Evolutionary conservation across 2,329 filamentous ascomycete genomes (phyloP).

Genomic region (Juglanconis sp.): DNA sequence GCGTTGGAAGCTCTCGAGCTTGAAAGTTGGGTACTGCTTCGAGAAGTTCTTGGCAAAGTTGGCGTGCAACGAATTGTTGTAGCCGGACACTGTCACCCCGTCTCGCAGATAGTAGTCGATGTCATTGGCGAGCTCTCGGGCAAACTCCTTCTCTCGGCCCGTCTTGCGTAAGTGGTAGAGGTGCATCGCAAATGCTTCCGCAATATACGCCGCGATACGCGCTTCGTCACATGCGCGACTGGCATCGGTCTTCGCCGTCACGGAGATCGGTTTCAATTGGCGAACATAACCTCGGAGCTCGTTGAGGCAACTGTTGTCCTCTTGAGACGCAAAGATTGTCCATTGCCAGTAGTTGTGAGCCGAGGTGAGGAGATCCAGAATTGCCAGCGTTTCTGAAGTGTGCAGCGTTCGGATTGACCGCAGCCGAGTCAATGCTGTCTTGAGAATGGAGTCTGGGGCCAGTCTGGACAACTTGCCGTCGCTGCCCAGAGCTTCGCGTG

Average conservation of each 20-base stretch:
- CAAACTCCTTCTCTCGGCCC: conserved; percentile 61
- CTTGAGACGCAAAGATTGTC: conserved; percentile 78
- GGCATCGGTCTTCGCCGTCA: conserved; percentile 53
- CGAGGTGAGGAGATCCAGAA: conserved; percentile 82
- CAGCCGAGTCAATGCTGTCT: conserved; percentile 69
- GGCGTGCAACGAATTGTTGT: conserved; percentile 82
- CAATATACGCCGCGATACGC: conserved; percentile 74
- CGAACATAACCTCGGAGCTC: conserved; percentile 69
- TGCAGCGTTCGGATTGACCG: conserved; percentile 62
- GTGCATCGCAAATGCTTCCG: conserved; percentile 87
- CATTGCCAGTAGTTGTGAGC: conserved; percentile 96
- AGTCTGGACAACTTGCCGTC: conserved; percentile 49
- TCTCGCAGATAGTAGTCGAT: conserved; percentile 77
- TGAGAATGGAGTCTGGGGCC: conserved; percentile 63
- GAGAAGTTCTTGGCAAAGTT: conserved; percentile 85
- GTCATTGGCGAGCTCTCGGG: conserved; percentile 69
- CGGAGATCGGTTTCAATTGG: conserved; percentile 48
- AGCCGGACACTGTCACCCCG: conserved; percentile 73
- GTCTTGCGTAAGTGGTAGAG: conserved; percentile 81
- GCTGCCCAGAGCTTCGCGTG: conserved; percentile 67
- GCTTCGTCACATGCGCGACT: conserved; percentile 60
- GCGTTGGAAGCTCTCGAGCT: conserved; percentile 76
- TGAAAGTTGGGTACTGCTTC: conserved; percentile 69
- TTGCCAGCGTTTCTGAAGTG: conserved; percentile 64
- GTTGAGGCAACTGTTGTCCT: conserved; percentile 70